phyloP scores from a whole-genome alignment of 176 grass and related monocot species.

The Oryza australiensis region DNA sequence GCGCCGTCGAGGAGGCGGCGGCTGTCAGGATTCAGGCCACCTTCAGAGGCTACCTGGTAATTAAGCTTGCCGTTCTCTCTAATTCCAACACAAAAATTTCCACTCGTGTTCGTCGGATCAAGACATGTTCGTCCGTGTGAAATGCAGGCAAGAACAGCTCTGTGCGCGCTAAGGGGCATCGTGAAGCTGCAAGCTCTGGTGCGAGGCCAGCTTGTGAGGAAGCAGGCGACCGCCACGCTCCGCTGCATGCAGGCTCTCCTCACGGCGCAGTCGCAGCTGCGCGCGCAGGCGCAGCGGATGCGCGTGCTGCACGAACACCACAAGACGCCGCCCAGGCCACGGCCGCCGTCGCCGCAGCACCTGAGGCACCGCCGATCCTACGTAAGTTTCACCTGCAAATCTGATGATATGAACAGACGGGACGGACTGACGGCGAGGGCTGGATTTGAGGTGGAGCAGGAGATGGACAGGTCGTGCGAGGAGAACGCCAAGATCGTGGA shows the following conservation, averaged over 20 bases:
- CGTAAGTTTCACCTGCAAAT: constrained; percentile 29
- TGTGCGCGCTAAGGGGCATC: constrained; percentile 81
- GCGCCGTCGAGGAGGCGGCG: constrained; percentile 45
- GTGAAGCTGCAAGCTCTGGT: constrained; percentile 87
- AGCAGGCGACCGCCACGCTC: constrained; percentile 78
- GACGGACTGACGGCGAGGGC: not conserved
- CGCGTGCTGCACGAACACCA: constrained; percentile 43
- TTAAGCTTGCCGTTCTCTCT: no score
- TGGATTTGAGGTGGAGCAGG: constrained; percentile 31
- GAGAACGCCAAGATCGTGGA: constrained; percentile 81
- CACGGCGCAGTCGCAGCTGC: constrained; percentile 61
- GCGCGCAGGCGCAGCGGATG: constrained; percentile 57
- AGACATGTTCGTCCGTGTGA: not conserved
- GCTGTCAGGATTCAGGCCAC: constrained; percentile 75
- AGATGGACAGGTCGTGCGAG: constrained; percentile 67
- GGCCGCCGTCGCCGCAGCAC: constrained; percentile 60
- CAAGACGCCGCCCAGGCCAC: constrained; percentile 35
- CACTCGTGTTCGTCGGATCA: not conserved
- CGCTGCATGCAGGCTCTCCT: constrained; percentile 85
- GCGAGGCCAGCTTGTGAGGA: constrained; percentile 80
- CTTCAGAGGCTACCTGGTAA: constrained; percentile 83
- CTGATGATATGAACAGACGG: no score
- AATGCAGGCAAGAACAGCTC: constrained; percentile 69
- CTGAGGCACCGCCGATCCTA: constrained; percentile 49
- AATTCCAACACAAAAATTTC: not conserved